These are phyloP conservation scores for Vanilla planifolia DNA, from an alignment of 106 monocot genomes.

Conservation along the genomic window DNA sequence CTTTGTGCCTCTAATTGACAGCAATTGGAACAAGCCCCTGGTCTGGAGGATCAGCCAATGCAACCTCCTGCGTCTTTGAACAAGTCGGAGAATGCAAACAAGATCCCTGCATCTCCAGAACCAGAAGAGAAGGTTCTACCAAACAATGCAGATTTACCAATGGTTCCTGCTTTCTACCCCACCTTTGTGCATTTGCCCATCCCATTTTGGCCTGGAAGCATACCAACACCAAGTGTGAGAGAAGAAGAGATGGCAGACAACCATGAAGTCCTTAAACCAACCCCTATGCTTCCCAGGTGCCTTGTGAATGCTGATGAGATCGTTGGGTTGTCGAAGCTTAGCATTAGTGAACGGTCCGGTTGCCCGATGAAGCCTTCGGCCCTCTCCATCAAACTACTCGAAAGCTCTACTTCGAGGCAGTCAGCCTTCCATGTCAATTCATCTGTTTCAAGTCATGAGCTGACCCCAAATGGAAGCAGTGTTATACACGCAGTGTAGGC, in stretches of 20 bases:
- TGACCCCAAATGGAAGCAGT: constrained; percentile 31
- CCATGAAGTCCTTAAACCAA: constrained; percentile 56
- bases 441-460: constrained; percentile 20
- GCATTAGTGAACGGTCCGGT: constrained; percentile 27
- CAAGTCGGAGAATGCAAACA: not conserved
- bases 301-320: constrained; percentile 32
- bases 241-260: constrained; percentile 11
- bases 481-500: constrained; percentile 53
- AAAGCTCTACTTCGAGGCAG: constrained; percentile 31
- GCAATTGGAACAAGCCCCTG: not conserved
- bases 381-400: constrained; percentile 45
- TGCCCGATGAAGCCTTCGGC: constrained; percentile 29
- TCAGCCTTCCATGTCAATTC: constrained; percentile 54
- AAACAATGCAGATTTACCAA: not conserved
- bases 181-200: not conserved
- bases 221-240: not conserved
- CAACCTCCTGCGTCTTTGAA: not conserved
- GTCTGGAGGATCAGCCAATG: not conserved
- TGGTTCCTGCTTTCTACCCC: constrained; percentile 2
- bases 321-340: constrained; percentile 49
- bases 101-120: not conserved
- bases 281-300: constrained; percentile 41
- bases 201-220: not conserved
- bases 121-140: not conserved
- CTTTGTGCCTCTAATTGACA: not conserved